Conservation (phyloP, 371 early-diverging fungal genomes). For the Mortierella sp. region DNA sequence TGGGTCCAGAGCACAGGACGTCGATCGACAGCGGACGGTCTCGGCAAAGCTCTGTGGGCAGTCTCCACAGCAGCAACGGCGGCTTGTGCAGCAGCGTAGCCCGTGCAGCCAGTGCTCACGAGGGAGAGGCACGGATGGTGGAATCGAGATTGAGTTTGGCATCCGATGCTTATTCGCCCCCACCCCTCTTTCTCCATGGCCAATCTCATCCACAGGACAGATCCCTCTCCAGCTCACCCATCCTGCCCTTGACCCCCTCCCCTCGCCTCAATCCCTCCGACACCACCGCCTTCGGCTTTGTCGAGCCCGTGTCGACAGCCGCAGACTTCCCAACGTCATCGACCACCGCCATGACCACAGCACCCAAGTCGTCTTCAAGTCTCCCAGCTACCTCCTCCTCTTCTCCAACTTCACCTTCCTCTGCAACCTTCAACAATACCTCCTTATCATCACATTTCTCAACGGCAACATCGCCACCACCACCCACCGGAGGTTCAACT, state of each 20-base stretch:
- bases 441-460: no score
- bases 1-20: neutral
- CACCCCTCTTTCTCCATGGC: neutral
- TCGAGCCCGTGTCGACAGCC: neutral
- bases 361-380: neutral
- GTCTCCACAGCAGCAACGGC: constrained; percentile 10
- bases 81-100: neutral
- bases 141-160: constrained; percentile 8
- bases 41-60: constrained; percentile 8
- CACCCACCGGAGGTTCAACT: constrained; percentile 7
- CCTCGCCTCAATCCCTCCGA: constrained; percentile 15
- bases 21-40: constrained; percentile 11
- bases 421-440: neutral
- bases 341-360: neutral
- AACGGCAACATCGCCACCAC: constrained; percentile 1
- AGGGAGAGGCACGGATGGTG: neutral
- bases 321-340: neutral
- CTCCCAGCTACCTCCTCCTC: neutral
- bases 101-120: constrained; percentile 8
- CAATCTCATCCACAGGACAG: constrained; percentile 5
- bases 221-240: constrained; percentile 28
- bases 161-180: constrained; percentile 13
- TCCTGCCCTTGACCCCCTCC: constrained; percentile 29
- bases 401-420: neutral
- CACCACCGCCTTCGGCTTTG: constrained; percentile 2